Evolutionary conservation across 2,329 filamentous ascomycete species (phyloP), one percentile per base, ranked within the genome.

Genomic region (Ophiostoma triangulosporum): DNA sequence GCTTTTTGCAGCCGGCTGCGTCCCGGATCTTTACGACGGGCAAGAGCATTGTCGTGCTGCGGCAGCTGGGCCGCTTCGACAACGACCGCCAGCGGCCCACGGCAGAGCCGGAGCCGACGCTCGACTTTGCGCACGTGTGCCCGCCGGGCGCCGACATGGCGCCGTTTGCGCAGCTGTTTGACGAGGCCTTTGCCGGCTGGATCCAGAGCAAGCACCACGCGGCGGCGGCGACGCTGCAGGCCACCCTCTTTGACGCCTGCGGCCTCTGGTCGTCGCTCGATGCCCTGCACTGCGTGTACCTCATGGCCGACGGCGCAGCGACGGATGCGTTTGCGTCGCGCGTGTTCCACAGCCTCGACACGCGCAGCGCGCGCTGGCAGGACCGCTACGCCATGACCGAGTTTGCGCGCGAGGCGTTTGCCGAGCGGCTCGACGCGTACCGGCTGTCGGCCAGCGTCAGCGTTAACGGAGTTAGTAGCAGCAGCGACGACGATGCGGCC

Each of bases 21-120:
- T 69, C 72, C 24, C 85, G 82, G 57, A 88, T 96, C 35, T 91
- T 95, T 61, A 88, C 83, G 1, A 83, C 88, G 1, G 91, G 91
- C 0, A 96, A 96, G 67, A 94, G 85, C 61, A 83, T 93, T 53
- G 80, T 93, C 1, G 84, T 96, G 45, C 69, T 96, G n/a, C 83
- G 83, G 56, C 78, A 84, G 48, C 72, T 95, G 11, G 79, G 81
- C 38, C 72, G 75, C 53, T 72, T 76, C 48, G 66, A 59, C 51
- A 62, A 52, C 62, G 64, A 53, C 54, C 66, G 56, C 40, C 65
- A 56, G 29, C 57, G n/a, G 40, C 14, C 26, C 58, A 64, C 51
- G 60, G 54, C 58, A 8, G 56, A 64, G 60, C 55, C 57, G 51
- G 75, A 74, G 57, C 73, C 69, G 32, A 67, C 60, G 14, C 65